Evolutionary conservation across 495 filamentous ascomycete species (phyloP), one percentile per base, ranked within the genome.

Genomic region (Penicillium robsamsonii): DNA sequence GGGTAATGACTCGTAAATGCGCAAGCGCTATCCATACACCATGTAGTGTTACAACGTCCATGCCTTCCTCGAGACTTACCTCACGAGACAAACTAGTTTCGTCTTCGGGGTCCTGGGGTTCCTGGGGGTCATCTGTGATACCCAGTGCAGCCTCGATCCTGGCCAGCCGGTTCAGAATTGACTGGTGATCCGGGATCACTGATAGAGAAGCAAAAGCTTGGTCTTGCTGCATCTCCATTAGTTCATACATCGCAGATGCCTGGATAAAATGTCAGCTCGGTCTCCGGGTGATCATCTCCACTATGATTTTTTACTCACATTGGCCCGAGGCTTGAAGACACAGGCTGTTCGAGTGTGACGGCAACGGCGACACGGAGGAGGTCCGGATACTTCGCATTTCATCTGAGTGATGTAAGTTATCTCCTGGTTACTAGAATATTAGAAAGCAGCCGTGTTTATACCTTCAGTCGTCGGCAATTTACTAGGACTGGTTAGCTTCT

Each of bases 381-480:
- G 30, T n/a, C 68, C 70, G 40, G 72, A 68, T 1, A 75, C 69
- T 50, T 73, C 69, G 61, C 73, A 76, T 70, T 67, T 70, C 73
- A 76, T 76, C 69, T 72, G 17, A 20, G 22, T 11, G 1, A 15
- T 31, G 49, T 61, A 38, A 62, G 53, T 47, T 31, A 18, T 10
- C 15, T 30, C 12, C 4, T 15, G 41, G 18, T 5, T 12, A 15
- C 24, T n/a, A 18, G 27, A 18, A 27, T 4, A 12, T 30, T 13
- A 6, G 7, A 25, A 30, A 46, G n/a, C 8, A 30, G 44, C 25
- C 11, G 4, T 17, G 12, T 37, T 17, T 52, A 47, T 58, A 68
- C 68, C 74, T 76, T 75, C 31, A 72, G 60, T 56, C 70, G 60
- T 45, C 71, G 69, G 53, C 73, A 76, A 59, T 74, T 72, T 57